Evolutionary conservation across 2,329 filamentous ascomycete genomes (phyloP).

Genomic region (Coniella lustricola): DNA sequence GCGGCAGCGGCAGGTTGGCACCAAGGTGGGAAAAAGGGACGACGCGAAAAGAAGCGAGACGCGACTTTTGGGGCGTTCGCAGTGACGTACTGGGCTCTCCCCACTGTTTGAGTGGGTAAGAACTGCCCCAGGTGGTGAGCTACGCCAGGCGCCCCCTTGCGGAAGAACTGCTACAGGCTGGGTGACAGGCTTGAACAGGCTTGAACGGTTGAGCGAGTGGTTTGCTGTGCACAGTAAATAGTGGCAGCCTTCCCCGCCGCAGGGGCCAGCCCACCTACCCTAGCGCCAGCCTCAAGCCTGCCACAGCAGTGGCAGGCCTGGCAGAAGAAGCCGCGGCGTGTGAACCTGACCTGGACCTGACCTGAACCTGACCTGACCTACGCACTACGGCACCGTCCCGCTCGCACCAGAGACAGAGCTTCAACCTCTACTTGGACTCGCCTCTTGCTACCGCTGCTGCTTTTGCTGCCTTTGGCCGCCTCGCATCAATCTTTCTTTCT

Average conservation of each 20-base stretch:
- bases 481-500: constrained; percentile 6
- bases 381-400: background rate
- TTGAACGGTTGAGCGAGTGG: too few species aligned
- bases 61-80: constrained; percentile 7
- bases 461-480: constrained; percentile 3
- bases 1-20: background rate
- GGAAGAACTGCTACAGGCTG: background rate
- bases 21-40: too few species aligned
- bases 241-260: background rate
- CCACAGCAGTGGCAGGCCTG: background rate
- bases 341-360: background rate
- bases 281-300: too few species aligned
- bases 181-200: constrained; percentile 5
- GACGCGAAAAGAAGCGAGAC: constrained; percentile 10
- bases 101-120: too few species aligned
- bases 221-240: background rate
- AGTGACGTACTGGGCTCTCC: constrained; percentile 11
- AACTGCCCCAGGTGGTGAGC: background rate
- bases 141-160: background rate
- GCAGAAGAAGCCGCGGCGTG: too few species aligned
- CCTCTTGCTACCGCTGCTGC: constrained; percentile 4
- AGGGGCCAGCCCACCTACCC: too few species aligned
- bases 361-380: background rate
- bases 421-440: constrained; percentile 6
- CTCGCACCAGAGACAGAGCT: background rate